Percentiles rank a stretch among this genome's conserved stretches.
phyloP scores from a whole-genome alignment of 208 protist species.

The Trypanosoma scelopori region DNA sequence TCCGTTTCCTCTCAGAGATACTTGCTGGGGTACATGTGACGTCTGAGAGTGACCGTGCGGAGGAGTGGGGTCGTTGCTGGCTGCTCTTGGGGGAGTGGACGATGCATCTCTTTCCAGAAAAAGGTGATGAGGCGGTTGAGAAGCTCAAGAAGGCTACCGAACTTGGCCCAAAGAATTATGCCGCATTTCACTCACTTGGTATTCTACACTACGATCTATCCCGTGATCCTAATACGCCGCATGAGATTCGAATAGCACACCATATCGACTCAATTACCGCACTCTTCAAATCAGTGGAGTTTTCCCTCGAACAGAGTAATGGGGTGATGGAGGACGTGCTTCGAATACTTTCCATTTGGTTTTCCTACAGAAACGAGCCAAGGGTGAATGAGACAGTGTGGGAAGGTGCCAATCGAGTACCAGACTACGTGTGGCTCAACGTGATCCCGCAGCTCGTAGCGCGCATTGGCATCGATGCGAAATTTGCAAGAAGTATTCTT shows the following conservation, averaged over 20 bases:
- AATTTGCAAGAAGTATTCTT: conserved; percentile 89
- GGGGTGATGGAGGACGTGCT: conserved; percentile 97
- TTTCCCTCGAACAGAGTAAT: conserved; percentile 64
- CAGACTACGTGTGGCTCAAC: conserved; percentile 97
- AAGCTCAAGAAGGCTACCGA: conserved; percentile 67
- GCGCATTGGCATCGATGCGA: conserved; percentile 94
- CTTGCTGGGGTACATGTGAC: conserved; percentile 50
- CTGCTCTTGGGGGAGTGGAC: conserved; percentile 88
- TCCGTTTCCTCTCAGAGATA: conserved; percentile 64
- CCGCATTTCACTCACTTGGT: conserved; percentile 83
- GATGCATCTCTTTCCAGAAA: conserved; percentile 75
- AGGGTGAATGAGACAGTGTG: conserved; percentile 86
- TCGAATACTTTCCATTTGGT: conserved; percentile 98
- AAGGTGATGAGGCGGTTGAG: conserved; percentile 77
- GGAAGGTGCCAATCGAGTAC: conserved; percentile 91
- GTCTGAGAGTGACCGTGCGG: conserved; percentile 37
- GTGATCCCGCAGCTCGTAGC: conserved; percentile 99
- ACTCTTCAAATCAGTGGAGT: conserved; percentile 81
- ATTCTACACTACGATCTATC: conserved; percentile 89
- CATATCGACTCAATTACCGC: conserved; percentile 71
- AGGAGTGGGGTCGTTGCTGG: conserved; percentile 83
- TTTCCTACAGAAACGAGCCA: conserved; percentile 83
- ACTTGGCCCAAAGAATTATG: conserved; percentile 68
- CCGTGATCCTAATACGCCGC: conserved; percentile 54
- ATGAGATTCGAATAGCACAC: conserved; percentile 61